These are phyloP conservation scores for Carex sylvatica DNA, from an alignment of 202 grass and related monocot species.

Conservation along the genomic window DNA sequence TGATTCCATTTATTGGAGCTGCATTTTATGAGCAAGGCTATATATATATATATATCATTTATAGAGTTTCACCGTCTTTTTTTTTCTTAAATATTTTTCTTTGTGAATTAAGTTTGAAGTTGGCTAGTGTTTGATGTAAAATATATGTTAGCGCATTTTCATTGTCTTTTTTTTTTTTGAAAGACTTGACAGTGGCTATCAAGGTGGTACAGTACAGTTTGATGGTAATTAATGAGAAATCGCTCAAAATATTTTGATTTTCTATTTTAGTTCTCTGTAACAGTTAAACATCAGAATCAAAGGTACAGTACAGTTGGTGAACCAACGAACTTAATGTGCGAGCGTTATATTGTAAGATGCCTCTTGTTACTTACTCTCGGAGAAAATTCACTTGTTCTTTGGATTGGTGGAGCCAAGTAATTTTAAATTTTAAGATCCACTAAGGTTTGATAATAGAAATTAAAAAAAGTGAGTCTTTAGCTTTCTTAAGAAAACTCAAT, in stretches of 20 bases:
- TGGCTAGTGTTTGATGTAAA: constrained; percentile 3
- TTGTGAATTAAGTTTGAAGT: constrained; percentile 10
- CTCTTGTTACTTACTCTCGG: no score
- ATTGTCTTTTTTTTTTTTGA: not conserved
- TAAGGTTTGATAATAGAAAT: no score
- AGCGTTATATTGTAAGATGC: no score
- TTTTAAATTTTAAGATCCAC: no score
- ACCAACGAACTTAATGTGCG: no score
- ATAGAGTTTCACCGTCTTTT: not conserved
- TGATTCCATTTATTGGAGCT: constrained; percentile 4
- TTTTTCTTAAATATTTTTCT: not conserved
- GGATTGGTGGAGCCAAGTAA: no score
- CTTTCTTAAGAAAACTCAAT: no score
- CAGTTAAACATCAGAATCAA: not conserved
- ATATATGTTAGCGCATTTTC: not conserved
- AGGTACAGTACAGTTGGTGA: not conserved
- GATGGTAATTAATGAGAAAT: not conserved
- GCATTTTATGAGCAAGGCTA: constrained; percentile 6
- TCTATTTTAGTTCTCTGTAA: not conserved
- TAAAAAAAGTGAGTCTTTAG: no score
- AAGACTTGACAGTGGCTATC: no score
- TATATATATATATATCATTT: constrained; percentile 22
- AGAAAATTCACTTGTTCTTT: no score
- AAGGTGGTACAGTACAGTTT: not conserved
- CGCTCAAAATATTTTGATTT: not conserved